Percentiles rank a stretch among this genome's conserved stretches.
These are phyloP conservation scores for Botrytis cinerea DNA, from an alignment of 2,329 filamentous ascomycete genomes.

Conservation along the genomic window DNA sequence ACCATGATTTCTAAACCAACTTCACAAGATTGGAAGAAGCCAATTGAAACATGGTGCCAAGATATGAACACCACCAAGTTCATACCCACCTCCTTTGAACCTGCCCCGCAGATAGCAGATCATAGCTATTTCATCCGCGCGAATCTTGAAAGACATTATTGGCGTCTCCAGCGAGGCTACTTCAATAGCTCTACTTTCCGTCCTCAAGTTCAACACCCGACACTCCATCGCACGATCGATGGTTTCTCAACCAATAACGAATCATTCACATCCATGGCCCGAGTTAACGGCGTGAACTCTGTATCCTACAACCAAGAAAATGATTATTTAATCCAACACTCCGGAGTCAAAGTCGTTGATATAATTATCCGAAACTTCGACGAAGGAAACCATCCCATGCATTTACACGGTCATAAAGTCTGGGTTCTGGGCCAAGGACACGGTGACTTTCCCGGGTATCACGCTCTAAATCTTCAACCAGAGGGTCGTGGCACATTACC, in stretches of 20 bases:
- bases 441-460: constrained; percentile 55
- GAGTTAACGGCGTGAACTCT: constrained; percentile 54
- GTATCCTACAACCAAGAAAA: constrained; percentile 47
- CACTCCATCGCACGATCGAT: constrained; percentile 52
- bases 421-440: constrained; percentile 63
- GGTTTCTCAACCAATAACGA: constrained; percentile 48
- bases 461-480: constrained; percentile 44
- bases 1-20: constrained; percentile 28
- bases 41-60: constrained; percentile 40
- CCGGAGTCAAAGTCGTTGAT: constrained; percentile 62
- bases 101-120: constrained; percentile 51
- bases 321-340: constrained; percentile 65
- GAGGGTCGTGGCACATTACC: constrained; percentile 37
- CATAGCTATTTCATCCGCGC: constrained; percentile 56
- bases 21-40: constrained; percentile 48
- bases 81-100: constrained; percentile 46
- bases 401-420: constrained; percentile 76
- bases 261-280: constrained; percentile 48
- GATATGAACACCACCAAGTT: constrained; percentile 48
- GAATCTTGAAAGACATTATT: constrained; percentile 61
- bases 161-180: constrained; percentile 58
- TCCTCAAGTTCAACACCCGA: constrained; percentile 50
- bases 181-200: constrained; percentile 59
- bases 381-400: constrained; percentile 68
- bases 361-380: constrained; percentile 79